Conservation (phyloP, 306 rosid species). For the Acacia crassicarpa region DNA sequence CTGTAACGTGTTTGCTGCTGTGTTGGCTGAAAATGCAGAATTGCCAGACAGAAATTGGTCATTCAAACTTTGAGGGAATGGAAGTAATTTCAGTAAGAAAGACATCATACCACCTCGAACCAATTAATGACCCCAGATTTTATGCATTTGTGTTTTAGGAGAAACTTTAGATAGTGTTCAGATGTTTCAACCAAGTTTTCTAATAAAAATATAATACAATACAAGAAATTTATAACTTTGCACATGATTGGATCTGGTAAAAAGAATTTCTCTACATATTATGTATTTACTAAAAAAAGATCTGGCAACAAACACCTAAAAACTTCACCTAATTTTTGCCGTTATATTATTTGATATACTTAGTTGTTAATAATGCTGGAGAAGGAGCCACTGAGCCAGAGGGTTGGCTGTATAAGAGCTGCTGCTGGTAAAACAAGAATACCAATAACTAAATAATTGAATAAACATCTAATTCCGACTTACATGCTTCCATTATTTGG, state of each 20-base stretch:
- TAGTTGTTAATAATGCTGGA: background rate
- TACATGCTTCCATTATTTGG: background rate
- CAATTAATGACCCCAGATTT: background rate
- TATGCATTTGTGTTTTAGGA: background rate
- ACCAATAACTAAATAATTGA: background rate
- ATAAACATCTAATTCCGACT: slow-evolving; percentile 13
- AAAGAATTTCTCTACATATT: background rate
- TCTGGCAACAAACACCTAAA: background rate
- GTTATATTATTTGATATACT: background rate
- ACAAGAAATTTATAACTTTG: background rate
- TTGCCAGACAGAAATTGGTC: slow-evolving; percentile 14
- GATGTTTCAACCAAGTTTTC: background rate
- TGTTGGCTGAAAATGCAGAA: slow-evolving; percentile 64
- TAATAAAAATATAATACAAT: background rate
- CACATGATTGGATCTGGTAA: background rate
- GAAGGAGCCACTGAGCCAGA: background rate
- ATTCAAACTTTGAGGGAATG: background rate
- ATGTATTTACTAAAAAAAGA: background rate
- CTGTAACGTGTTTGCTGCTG: slow-evolving; percentile 96
- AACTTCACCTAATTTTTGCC: background rate
- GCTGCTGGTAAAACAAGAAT: too few relatives aligned
- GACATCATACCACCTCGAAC: background rate
- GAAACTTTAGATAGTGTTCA: background rate
- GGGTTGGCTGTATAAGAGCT: background rate
- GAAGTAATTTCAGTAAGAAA: background rate